phyloP scores from a whole-genome alignment of 768 basidiomycete genomes.

The Mycena indigotica region DNA sequence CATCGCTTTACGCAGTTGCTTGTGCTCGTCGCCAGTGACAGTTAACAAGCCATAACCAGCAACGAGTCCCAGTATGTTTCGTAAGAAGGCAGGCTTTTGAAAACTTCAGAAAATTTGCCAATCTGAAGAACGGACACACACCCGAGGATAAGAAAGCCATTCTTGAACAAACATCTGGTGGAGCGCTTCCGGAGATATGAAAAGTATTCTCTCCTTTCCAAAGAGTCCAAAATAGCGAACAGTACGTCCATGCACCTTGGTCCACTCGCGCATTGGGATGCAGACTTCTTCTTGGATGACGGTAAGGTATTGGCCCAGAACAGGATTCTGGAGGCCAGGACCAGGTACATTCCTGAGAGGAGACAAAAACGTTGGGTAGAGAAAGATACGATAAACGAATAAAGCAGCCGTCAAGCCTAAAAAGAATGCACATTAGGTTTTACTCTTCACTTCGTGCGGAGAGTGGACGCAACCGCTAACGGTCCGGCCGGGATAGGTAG shows the following conservation, averaged over 20 bases:
- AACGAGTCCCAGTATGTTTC: neutral
- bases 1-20: neutral
- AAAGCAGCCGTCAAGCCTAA: neutral
- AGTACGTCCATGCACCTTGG: no score
- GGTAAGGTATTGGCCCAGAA: neutral
- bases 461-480: neutral
- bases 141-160: no score
- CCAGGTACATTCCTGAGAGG: neutral
- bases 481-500: neutral
- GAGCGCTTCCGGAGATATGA: neutral
- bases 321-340: neutral
- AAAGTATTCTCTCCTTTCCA: no score
- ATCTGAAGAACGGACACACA: no score
- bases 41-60: neutral
- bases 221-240: no score
- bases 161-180: neutral
- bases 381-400: no score
- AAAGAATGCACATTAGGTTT: no score
- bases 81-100: no score
- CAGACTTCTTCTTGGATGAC: neutral
- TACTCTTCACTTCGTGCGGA: no score
- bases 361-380: neutral
- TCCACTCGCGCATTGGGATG: neutral
- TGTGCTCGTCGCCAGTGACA: neutral
- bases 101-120: no score